Base-by-base conservation (phyloP, 2,329 filamentous ascomycete genomes). In the Fusarium incarnatum region DNA sequence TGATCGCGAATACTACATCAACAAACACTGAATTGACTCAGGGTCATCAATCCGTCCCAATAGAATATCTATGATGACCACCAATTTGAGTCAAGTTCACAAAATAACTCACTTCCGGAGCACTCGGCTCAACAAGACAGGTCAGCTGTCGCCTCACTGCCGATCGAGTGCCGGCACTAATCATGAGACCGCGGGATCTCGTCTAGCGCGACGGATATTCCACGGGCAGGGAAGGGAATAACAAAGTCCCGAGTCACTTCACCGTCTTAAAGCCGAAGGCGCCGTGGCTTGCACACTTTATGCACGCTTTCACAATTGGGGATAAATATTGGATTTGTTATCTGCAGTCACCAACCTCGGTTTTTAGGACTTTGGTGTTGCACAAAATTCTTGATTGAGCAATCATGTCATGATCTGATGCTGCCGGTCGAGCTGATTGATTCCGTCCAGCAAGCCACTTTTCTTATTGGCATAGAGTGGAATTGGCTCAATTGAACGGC, bases 61-160 rank as follows among this genome's bases (percentile, higher is more conserved):
- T 18, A 0, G 8, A 1, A 32, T 0, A 0, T 7, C 13, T 3
- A 5, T 15, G 7, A 32, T 18, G 16, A 34, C 32, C 16, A 5
- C 6, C 9, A 18, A 18, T 0, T 10, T 37, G 34, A 37, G 6
- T 37, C 34, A 37, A 12, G 18, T 12, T n/a, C 0, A 37, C 10
- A 37, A 37, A 37, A 37, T 37, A n/a, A 37, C 18, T 37, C 10
- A 37, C 18, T 37, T 37, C 4, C 18, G 34, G 34, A 37, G 2
- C 0, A 12, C 6, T n/a, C 34, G 34, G 34, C 34, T 12, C 0
- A 2, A 7, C 2, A 25, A 20, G 8, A n/a, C 22, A 13, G 8
- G 4, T 5, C 13, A n/a, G 2, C 4, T 34, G 48, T 3, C 8
- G 2, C 13, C 1, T 34, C 15, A 5, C 5, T 50, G 48, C 8